These are phyloP conservation scores for Talaromyces wortmannii DNA, from an alignment of 495 filamentous ascomycete species.

Conservation along the genomic window DNA sequence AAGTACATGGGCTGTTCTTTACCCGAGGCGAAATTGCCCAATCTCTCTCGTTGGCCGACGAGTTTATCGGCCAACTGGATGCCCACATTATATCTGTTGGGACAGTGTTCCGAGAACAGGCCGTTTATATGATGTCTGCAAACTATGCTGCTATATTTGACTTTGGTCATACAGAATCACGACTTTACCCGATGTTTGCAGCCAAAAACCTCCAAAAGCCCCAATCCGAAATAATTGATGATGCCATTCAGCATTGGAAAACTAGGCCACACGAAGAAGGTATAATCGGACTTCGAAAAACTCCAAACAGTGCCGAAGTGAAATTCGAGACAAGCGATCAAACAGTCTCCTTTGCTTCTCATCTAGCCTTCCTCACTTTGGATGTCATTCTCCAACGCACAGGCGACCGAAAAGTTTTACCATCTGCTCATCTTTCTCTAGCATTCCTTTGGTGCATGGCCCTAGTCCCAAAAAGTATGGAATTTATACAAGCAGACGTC, in stretches of 20 bases:
- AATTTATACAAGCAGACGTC: slow-evolving; percentile 45
- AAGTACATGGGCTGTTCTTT: slow-evolving; percentile 61
- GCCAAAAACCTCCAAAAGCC: slow-evolving; percentile 22
- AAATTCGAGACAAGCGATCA: slow-evolving; percentile 8
- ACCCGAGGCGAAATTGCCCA: slow-evolving; percentile 38
- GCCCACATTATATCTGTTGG: slow-evolving; percentile 51
- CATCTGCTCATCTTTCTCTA: slow-evolving; percentile 61
- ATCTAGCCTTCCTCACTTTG: slow-evolving; percentile 40
- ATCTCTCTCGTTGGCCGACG: slow-evolving; percentile 37
- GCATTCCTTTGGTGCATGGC: slow-evolving; percentile 60
- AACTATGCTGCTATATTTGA: slow-evolving; percentile 50
- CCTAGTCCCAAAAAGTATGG: slow-evolving; percentile 43
- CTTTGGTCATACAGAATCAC: slow-evolving; percentile 52
- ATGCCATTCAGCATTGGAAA: not conserved
- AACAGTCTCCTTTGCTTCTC: slow-evolving; percentile 25
- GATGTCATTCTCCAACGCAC: slow-evolving; percentile 49
- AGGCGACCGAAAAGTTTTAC: slow-evolving; percentile 57
- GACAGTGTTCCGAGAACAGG: slow-evolving; percentile 57
- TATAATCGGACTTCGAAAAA: not conserved
- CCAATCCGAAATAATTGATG: not conserved
- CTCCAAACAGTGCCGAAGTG: not conserved
- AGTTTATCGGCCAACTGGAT: slow-evolving; percentile 48
- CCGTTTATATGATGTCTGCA: slow-evolving; percentile 42
- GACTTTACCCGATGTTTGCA: slow-evolving; percentile 27
- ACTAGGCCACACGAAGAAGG: not conserved